Conservation (phyloP, 305 asterid genomes). For the Solanum aculeatissimum region DNA sequence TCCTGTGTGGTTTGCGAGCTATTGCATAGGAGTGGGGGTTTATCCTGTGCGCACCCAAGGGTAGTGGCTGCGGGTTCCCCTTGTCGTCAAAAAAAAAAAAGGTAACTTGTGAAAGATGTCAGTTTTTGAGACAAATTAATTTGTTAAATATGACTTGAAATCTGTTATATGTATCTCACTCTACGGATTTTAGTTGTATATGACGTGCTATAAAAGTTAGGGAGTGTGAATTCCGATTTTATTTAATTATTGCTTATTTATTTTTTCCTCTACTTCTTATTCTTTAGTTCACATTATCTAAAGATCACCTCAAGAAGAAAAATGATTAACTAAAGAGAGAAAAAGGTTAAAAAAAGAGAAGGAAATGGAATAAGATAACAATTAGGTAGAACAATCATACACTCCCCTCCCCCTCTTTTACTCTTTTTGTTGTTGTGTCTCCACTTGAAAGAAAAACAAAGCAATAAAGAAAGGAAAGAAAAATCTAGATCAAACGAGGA, state of each 20-base stretch:
- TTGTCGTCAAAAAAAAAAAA: no score
- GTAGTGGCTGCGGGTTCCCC: no score
- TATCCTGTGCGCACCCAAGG: no score
- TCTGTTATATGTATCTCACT: neutral
- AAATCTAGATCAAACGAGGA: neutral
- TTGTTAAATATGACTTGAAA: neutral
- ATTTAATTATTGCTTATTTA: neutral
- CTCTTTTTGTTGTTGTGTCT: neutral
- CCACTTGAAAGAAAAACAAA: neutral
- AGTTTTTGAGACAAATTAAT: no score
- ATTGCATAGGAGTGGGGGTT: no score
- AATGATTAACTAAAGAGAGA: neutral
- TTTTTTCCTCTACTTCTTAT: neutral
- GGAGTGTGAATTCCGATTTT: neutral
- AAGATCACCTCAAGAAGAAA: neutral
- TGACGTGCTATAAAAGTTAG: neutral
- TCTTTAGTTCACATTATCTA: neutral
- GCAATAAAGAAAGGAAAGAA: neutral
- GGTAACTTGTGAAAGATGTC: no score
- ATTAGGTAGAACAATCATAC: neutral
- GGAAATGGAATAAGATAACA: neutral
- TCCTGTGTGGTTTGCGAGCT: no score
- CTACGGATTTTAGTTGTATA: neutral
- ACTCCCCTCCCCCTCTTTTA: neutral
- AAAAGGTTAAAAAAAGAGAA: neutral